Base-by-base conservation (phyloP, 2,329 filamentous ascomycete genomes). In the Fusarium brachygibbosum region DNA sequence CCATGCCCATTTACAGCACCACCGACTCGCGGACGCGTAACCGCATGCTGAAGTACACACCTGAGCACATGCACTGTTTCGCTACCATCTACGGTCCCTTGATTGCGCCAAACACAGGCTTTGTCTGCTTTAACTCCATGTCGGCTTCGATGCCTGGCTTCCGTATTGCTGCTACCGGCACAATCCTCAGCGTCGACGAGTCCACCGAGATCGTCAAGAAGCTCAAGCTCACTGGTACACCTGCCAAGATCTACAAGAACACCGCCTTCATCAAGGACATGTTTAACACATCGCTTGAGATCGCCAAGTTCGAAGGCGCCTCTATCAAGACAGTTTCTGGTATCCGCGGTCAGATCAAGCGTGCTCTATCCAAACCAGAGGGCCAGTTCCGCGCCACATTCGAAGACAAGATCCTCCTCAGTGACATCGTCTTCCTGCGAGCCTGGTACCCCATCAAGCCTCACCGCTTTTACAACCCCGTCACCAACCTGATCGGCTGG, bases 241-340 rank as follows among this genome's bases (percentile, higher is more conserved):
- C 96, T 2, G 97, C 96, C 87, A 98, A 98, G 83, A 97, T 98
- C 80, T 98, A 97, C 88, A 97, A 97, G 82, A 99, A 99, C 83
- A 99, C 96, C 0, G 94, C 96, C 38, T 99, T 99, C 79, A 94
- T 99, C 82, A 97, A 96, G 80, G 93, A 97, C 82, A 99, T 99
- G 96, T 99, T 99, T 86, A 94, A 89, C 77, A 91, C 91, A 1
- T 87, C 93, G 0, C 89, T 99, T 41, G 96, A 99, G 79, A 96
- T 99, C 70, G 95, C 96, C 75, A 99, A 98, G 78, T 99, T 99
- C 76, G 96, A 99, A 82, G 96, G 96, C 60, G 96, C 96, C 12
- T 90, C 93, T 58, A 95, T 99, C 82, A 93, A 94, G 77, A 99
- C 97, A 0, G 97, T 99, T 25, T 98, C 94, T 1, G 97, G 97